Evolutionary conservation across 2,329 filamentous ascomycete genomes (phyloP), one percentile per base, ranked within the genome.

Genomic region (Nemania diffusa): DNA sequence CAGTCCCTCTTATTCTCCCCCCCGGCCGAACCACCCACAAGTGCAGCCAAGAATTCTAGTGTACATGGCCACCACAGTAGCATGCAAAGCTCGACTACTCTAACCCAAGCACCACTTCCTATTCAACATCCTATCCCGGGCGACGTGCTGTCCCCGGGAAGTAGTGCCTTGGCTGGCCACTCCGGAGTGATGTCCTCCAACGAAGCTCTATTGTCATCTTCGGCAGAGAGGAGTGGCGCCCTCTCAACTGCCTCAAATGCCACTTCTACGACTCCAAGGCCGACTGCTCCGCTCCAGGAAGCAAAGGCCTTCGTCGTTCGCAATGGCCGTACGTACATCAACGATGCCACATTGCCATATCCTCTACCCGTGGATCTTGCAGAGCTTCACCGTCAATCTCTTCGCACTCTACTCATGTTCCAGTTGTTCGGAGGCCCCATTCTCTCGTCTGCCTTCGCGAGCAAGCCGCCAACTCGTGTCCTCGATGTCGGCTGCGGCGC

Each of bases 401-500:
- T 97, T 63, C 89, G 93, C 67, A 97, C 94, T 0, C 85, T 97
- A 72, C 86, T 97, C 69, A 84, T 94, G 58, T 91, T 93, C 72
- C 90, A 93, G 75, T 87, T 97, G 37, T 94, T 96, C 74, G 93
- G 93, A 51, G 89, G 89, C 11, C 92, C 93, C 0, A 86, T 96
- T 63, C 94, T 92, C 79, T 91, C 91, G 8, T 90, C 91, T 0
- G 83, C 84, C 32, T 85, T 93, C 61, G 81, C 85, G 50, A 85
- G 88, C 69, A 88, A 88, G 53, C 90, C 92, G 22, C 94, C 94
- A 0, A 86, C 85, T 73, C 90, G 89, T 71, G 91, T 98, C 29
- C 84, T 98, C 26, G 95, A 98, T 76, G 81, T 97, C 37, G 94
- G 90, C 32, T 98, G 95, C 78, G 94, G 94, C 20, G 91, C 91